A percentile compares a stretch with the other conserved stretches of the same genome.
Conservation (phyloP, 2,329 filamentous ascomycete genomes). For the Westerdykella ornata region DNA sequence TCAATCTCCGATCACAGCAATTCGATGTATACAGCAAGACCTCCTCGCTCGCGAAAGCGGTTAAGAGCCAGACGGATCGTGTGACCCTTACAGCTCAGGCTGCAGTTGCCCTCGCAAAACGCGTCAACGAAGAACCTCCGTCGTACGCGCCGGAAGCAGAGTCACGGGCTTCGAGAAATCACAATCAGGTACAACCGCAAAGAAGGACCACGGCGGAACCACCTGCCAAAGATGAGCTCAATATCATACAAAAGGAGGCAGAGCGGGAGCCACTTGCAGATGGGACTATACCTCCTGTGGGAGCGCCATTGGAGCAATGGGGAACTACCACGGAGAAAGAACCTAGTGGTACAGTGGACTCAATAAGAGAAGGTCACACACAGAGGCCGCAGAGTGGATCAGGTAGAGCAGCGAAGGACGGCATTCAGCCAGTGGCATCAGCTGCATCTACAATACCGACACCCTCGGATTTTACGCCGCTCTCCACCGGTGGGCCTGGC, state of each 20-base stretch:
- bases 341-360: not conserved
- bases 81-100: conserved; percentile 56
- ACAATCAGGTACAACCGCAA: conserved; percentile 23
- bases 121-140: conserved; percentile 49
- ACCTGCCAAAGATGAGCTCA: conserved; percentile 36
- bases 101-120: conserved; percentile 52
- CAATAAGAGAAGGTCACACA: not conserved
- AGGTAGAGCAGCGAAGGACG: conserved; percentile 2
- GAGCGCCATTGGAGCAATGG: conserved; percentile 25
- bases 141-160: conserved; percentile 23
- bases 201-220: conserved; percentile 32
- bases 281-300: conserved; percentile 44
- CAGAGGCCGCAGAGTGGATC: not conserved
- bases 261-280: conserved; percentile 43
- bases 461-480: conserved; percentile 23
- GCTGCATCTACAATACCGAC: conserved; percentile 38
- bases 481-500: conserved; percentile 41
- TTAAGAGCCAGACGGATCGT: conserved; percentile 56
- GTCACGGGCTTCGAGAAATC: conserved; percentile 15
- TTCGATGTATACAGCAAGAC: conserved; percentile 58
- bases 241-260: conserved; percentile 44
- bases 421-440: conserved; percentile 17
- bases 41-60: conserved; percentile 56
- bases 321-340: not conserved
- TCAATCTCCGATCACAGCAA: conserved; percentile 54